phyloP scores from a whole-genome alignment of 768 basidiomycete species.

The Suillus subalutaceus region DNA sequence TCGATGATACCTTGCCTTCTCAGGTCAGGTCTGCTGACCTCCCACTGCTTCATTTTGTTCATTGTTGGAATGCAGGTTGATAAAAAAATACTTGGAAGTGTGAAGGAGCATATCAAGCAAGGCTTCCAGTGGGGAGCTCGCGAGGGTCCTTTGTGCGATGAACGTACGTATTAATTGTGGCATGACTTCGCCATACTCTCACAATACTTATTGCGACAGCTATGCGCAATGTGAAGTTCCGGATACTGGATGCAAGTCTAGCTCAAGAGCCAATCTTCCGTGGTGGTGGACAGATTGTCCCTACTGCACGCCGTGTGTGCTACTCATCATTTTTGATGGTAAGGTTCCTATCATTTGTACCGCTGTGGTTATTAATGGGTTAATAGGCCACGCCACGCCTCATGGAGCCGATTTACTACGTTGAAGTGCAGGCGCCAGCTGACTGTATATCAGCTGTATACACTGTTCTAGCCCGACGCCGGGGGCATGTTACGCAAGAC shows the following conservation, averaged over 20 bases:
- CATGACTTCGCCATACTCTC: background rate
- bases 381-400: conserved; percentile 87
- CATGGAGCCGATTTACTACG: conserved; percentile 98
- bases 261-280: conserved; percentile 97
- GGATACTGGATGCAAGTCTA: conserved; percentile 88
- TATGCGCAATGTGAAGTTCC: conserved; percentile 98
- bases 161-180: conserved; percentile 70
- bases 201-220: conserved; percentile 49
- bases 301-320: conserved; percentile 97
- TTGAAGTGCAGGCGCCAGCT: conserved; percentile 98
- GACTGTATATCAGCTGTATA: conserved; percentile 99
- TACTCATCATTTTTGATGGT: conserved; percentile 99
- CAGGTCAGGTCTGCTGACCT: conserved; percentile 53
- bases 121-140: conserved; percentile 99
- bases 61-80: conserved; percentile 61
- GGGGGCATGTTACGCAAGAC: conserved; percentile 99
- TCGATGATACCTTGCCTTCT: conserved; percentile 96
- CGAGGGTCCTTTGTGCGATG: conserved; percentile 97
- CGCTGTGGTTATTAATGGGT: conserved; percentile 7
- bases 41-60: conserved; percentile 4
- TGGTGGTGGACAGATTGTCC: conserved; percentile 98
- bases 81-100: conserved; percentile 86
- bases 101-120: conserved; percentile 96
- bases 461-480: conserved; percentile 95
- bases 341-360: conserved; percentile 32